phyloP scores from a whole-genome alignment of 1,284 basidiomycete species.

The Ganoderma sp. region DNA sequence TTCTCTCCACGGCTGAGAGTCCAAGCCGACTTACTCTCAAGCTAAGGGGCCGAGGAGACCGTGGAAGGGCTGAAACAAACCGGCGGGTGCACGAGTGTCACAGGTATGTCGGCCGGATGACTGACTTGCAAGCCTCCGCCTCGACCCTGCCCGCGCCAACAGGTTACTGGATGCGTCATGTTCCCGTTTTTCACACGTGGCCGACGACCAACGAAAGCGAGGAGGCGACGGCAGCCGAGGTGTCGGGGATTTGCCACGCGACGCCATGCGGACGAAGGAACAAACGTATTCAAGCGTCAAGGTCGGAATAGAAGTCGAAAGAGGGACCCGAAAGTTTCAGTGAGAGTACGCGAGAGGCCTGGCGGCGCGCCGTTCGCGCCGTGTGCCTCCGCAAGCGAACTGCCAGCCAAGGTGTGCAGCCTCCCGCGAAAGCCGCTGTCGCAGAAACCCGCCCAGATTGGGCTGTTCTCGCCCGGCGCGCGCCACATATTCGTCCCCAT shows the following conservation, averaged over 20 bases:
- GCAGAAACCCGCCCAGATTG: not conserved
- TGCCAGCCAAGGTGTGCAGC: conserved; percentile 8
- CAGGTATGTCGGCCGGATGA: conserved; percentile 6
- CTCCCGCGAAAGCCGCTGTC: conserved; percentile 12
- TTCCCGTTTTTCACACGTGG: not conserved
- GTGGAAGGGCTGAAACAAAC: not conserved
- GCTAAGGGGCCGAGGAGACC: not conserved
- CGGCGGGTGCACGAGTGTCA: not conserved
- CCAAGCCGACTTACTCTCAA: not conserved
- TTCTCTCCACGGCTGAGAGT: not conserved
- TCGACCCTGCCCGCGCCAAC: not conserved
- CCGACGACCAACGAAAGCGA: not conserved
- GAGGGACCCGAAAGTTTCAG: not conserved
- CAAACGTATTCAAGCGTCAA: not conserved
- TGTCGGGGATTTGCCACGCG: conserved; percentile 1
- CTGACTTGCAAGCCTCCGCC: not conserved
- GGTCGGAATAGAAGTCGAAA: not conserved
- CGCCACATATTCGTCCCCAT: conserved; percentile 2
- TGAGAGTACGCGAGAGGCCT: not conserved
- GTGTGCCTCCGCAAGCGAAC: not conserved
- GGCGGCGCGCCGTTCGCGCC: not conserved
- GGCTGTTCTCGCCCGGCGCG: conserved; percentile 1
- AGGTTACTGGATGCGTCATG: not conserved
- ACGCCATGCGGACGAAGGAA: conserved; percentile 5
- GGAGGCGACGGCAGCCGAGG: not conserved